Evolutionary conservation across 1,284 basidiomycete species (phyloP).

Genomic region (Blastosporella zonata): DNA sequence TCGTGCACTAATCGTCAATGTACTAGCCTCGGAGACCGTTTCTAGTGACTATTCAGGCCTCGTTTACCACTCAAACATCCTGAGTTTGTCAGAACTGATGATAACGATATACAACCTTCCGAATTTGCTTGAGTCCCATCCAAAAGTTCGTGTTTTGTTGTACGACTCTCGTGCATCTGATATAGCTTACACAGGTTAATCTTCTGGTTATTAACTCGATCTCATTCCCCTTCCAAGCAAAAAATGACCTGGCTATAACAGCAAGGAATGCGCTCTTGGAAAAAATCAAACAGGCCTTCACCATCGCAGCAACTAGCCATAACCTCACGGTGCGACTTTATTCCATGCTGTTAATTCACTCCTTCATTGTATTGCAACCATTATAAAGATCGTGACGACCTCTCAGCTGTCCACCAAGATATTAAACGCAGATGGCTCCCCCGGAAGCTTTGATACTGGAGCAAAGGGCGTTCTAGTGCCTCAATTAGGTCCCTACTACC

Average conservation of each 20-base stretch:
- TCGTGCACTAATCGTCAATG: slow-evolving; percentile 12
- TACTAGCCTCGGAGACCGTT: slow-evolving; percentile 20
- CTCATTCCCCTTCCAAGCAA: slow-evolving; percentile 60
- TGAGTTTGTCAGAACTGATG: slow-evolving; percentile 54
- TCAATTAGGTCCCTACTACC: slow-evolving; percentile 45
- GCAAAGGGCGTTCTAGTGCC: slow-evolving; percentile 61
- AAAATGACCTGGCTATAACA: slow-evolving; percentile 33
- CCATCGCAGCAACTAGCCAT: slow-evolving; percentile 44
- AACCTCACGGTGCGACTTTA: slow-evolving; percentile 47
- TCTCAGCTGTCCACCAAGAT: slow-evolving; percentile 69
- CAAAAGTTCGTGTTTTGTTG: slow-evolving; percentile 39
- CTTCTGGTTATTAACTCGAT: slow-evolving; percentile 66
- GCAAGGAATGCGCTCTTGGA: slow-evolving; percentile 45
- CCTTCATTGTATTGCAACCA: slow-evolving; percentile 10
- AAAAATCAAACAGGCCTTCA: slow-evolving; percentile 49
- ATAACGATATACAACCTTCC: slow-evolving; percentile 56
- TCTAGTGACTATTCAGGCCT: slow-evolving; percentile 27
- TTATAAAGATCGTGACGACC: slow-evolving; percentile 55
- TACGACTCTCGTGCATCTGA: slow-evolving; percentile 3
- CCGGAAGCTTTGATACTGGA: slow-evolving; percentile 62
- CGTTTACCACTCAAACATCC: slow-evolving; percentile 43
- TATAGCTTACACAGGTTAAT: slow-evolving; percentile 37
- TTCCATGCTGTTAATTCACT: background rate
- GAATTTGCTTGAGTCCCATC: slow-evolving; percentile 39
- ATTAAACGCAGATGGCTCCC: slow-evolving; percentile 55